Percentiles rank a stretch among this genome's conserved stretches.
Evolutionary conservation across 2,329 filamentous ascomycete genomes (phyloP).

Genomic region (Colletotrichum lindemuthianum): DNA sequence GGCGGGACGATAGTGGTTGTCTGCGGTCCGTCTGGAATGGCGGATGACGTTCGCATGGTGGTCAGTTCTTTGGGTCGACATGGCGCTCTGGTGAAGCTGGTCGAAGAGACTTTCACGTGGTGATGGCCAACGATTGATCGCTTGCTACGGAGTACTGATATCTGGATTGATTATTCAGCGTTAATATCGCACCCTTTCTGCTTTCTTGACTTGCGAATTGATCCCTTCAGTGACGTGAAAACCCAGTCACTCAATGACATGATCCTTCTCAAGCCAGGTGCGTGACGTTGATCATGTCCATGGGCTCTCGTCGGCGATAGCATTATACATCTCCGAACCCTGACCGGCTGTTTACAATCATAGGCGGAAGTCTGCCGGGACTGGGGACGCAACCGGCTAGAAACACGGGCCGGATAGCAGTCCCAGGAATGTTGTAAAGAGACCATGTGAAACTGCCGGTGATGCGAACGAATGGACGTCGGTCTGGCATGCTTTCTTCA

Average conservation of each 20-base stretch:
- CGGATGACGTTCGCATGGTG: constrained; percentile 41
- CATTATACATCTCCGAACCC: too few relatives aligned
- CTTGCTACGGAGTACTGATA: neutral
- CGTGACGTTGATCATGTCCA: too few relatives aligned
- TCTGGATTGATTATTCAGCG: neutral
- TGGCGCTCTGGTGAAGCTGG: constrained; percentile 38
- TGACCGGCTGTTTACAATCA: too few relatives aligned
- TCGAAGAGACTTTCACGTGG: constrained; percentile 43
- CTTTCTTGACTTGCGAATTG: neutral
- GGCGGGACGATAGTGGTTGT: constrained; percentile 41
- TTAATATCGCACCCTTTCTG: neutral
- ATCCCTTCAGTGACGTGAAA: too few relatives aligned
- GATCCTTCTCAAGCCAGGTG: too few relatives aligned
- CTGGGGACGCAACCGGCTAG: too few relatives aligned
- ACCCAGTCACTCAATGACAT: too few relatives aligned
- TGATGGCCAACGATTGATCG: constrained; percentile 5
- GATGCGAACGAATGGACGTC: neutral
- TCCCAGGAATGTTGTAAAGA: neutral
- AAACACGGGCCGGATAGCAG: too few relatives aligned
- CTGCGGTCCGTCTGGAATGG: constrained; percentile 43
- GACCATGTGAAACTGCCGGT: neutral
- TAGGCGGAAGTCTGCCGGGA: too few relatives aligned
- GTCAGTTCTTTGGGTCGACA: constrained; percentile 34
- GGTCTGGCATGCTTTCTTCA: too few relatives aligned
- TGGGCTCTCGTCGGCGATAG: too few relatives aligned